Evolutionary conservation across 2,329 filamentous ascomycete genomes (phyloP).

Genomic region (Phoma herbarum): DNA sequence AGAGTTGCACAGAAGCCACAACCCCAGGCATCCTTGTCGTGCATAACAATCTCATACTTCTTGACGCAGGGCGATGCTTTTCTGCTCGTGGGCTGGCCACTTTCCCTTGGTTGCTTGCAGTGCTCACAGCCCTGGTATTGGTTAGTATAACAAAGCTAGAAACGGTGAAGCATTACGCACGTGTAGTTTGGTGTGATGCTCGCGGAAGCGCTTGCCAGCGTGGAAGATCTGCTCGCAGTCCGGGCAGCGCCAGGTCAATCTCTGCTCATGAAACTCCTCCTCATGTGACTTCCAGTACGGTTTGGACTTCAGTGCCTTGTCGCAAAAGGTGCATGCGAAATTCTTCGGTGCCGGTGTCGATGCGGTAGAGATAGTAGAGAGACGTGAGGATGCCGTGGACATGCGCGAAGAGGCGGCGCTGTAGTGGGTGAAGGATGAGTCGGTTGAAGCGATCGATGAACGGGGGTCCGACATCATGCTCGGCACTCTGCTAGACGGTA

Average conservation of each 20-base stretch:
- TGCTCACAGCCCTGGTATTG: constrained; percentile 63
- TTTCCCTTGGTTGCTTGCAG: constrained; percentile 70
- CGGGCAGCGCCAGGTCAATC: constrained; percentile 72
- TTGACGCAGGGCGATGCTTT: constrained; percentile 56
- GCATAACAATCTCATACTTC: constrained; percentile 57
- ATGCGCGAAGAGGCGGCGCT: constrained; percentile 49
- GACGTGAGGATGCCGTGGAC: constrained; percentile 49
- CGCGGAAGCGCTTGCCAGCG: constrained; percentile 73
- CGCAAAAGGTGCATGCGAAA: constrained; percentile 59
- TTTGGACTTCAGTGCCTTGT: constrained; percentile 73
- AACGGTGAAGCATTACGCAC: constrained; percentile 49
- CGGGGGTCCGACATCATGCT: constrained; percentile 50
- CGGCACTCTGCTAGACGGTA: constrained; percentile 50
- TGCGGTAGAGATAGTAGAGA: constrained; percentile 47
- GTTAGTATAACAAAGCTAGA: constrained; percentile 24
- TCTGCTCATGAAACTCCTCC: constrained; percentile 74
- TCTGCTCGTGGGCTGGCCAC: constrained; percentile 61
- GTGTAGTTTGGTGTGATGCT: constrained; percentile 72
- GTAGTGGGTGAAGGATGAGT: constrained; percentile 50
- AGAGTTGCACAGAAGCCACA: constrained; percentile 73
- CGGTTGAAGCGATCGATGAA: constrained; percentile 50
- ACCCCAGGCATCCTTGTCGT: constrained; percentile 72
- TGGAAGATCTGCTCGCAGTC: constrained; percentile 75
- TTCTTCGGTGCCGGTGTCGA: constrained; percentile 49
- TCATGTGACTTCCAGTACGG: constrained; percentile 76